Evolutionary conservation across 352 stramenopile species (phyloP).

Genomic region (Thalassiosira exigua): DNA sequence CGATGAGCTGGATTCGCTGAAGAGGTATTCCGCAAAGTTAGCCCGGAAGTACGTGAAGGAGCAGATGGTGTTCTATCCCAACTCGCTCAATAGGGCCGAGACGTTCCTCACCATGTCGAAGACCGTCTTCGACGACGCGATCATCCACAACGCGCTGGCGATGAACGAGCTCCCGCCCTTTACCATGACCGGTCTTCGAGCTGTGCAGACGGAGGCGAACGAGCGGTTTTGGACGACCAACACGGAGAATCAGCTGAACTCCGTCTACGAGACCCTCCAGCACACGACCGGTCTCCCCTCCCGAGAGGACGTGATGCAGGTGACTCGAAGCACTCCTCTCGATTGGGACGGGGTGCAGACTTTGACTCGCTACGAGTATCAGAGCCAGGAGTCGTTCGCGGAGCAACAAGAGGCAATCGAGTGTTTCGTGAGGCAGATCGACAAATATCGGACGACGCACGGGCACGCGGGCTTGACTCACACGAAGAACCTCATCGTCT

Average conservation of each 20-base stretch:
- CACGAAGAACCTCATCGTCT: constrained; percentile 35
- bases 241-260: constrained; percentile 6
- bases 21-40: constrained; percentile 1
- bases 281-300: constrained; percentile 4
- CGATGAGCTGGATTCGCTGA: constrained; percentile 5
- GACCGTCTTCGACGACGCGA: constrained; percentile 9
- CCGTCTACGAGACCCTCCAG: constrained; percentile 12
- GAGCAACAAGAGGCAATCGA: constrained; percentile 42
- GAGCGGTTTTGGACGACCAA: constrained; percentile 4
- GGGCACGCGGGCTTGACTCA: not conserved
- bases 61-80: constrained; percentile 20
- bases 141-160: constrained; percentile 23
- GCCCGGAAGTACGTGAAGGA: constrained; percentile 11
- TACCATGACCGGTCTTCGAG: constrained; percentile 9
- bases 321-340: not conserved
- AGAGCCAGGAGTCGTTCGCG: constrained; percentile 35
- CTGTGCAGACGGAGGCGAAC: not conserved
- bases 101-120: constrained; percentile 3
- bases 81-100: not conserved
- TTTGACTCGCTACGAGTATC: constrained; percentile 12
- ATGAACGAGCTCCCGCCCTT: constrained; percentile 30
- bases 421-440: constrained; percentile 9
- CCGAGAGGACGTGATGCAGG: not conserved
- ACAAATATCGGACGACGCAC: constrained; percentile 34
- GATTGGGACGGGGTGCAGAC: constrained; percentile 6